Conservation (phyloP, 2,329 filamentous ascomycete genomes). For the Apiospora hydei region DNA sequence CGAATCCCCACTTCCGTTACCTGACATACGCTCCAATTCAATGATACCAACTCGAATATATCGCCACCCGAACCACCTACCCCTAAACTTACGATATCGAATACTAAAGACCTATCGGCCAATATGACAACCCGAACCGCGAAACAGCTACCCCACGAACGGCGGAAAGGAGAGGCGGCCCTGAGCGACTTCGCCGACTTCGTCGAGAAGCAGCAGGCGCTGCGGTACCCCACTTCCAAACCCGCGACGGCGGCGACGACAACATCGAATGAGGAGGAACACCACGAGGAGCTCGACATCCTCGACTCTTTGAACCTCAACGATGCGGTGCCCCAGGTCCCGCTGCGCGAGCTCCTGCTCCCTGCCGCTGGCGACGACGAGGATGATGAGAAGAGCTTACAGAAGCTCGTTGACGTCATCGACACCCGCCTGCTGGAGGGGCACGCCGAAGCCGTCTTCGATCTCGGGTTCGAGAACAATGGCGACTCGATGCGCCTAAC, state of each 20-base stretch:
- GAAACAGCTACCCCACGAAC: slow-evolving; percentile 21
- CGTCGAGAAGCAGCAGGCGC: slow-evolving; percentile 89
- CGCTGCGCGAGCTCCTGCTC: slow-evolving; percentile 80
- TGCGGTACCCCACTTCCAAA: slow-evolving; percentile 63
- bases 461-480: slow-evolving; percentile 89
- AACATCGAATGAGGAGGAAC: slow-evolving; percentile 67
- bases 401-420: slow-evolving; percentile 71
- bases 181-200: slow-evolving; percentile 98
- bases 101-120: neutral
- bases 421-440: slow-evolving; percentile 79
- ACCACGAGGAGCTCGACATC: slow-evolving; percentile 91
- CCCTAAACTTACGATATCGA: neutral
- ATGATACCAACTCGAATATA: slow-evolving; percentile 19
- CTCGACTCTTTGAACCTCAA: slow-evolving; percentile 77
- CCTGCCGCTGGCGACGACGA: slow-evolving; percentile 49
- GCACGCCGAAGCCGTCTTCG: slow-evolving; percentile 88
- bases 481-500: slow-evolving; percentile 84
- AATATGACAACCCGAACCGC: slow-evolving; percentile 21
- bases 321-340: slow-evolving; percentile 72
- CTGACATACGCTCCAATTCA: slow-evolving; percentile 2
- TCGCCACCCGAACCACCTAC: slow-evolving; percentile 6
- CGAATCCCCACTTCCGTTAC: neutral
- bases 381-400: slow-evolving; percentile 59
- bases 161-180: slow-evolving; percentile 51
- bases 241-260: slow-evolving; percentile 39